Evolutionary conservation across 1,139 yeast genomes (phyloP).

Genomic region (Pichia norvegensis): DNA sequence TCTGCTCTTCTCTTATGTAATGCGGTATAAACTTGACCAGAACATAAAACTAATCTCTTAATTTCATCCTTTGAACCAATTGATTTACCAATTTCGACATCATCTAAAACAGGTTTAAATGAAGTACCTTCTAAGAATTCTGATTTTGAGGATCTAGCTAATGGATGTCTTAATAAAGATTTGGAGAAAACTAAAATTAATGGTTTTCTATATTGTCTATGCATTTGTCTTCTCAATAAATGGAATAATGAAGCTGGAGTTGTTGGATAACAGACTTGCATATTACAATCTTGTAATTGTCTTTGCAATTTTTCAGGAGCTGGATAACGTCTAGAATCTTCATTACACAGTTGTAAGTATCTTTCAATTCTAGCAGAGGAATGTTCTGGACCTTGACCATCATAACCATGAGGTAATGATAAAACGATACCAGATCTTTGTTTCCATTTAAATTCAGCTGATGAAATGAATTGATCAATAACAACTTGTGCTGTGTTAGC

Average conservation of each 20-base stretch:
- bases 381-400: constrained; percentile 99
- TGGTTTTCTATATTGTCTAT: constrained; percentile 98
- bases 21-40: constrained; percentile 95
- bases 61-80: constrained; percentile 77
- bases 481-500: constrained; percentile 99
- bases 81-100: constrained; percentile 68
- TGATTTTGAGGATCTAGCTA: constrained; percentile 75
- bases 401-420: constrained; percentile 98
- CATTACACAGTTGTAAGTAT: constrained; percentile 91
- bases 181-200: constrained; percentile 84
- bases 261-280: constrained; percentile 97
- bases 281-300: constrained; percentile 98
- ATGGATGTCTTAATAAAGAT: constrained; percentile 92
- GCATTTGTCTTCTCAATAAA: constrained; percentile 96
- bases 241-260: constrained; percentile 98
- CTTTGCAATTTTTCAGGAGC: constrained; percentile 79
- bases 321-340: constrained; percentile 94
- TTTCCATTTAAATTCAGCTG: constrained; percentile 98
- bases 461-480: constrained; percentile 92
- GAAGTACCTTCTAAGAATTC: constrained; percentile 90
- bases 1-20: constrained; percentile 81
- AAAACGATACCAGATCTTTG: constrained; percentile 96
- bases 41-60: constrained; percentile 74
- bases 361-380: constrained; percentile 97
- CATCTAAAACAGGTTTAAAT: constrained; percentile 95